Evolutionary conservation across 192 early-diverging fungal genomes (phyloP).

Genomic region (Podochytrium sp.): DNA sequence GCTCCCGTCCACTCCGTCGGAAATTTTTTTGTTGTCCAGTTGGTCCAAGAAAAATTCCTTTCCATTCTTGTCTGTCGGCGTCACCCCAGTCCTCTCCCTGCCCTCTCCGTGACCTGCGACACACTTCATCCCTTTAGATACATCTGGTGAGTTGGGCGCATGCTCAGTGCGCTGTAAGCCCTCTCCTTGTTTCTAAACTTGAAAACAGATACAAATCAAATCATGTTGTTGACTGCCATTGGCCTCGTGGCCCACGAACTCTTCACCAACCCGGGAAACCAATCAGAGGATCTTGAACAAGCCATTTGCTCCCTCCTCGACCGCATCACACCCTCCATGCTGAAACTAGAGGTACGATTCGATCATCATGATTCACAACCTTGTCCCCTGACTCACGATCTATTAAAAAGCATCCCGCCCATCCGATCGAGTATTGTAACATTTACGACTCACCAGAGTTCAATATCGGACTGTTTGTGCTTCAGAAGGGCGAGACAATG

Average conservation of each 20-base stretch:
- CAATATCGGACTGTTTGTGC: conserved; percentile 51
- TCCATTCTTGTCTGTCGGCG: too few species aligned
- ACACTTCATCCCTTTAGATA: too few species aligned
- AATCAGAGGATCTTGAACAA: neutral
- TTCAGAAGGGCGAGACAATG: conserved; percentile 39
- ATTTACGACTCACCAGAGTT: conserved; percentile 29
- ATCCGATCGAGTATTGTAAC: conserved; percentile 26
- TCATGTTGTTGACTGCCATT: conserved; percentile 9
- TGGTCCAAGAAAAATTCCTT: too few species aligned
- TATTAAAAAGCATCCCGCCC: neutral
- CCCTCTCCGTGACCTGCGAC: too few species aligned
- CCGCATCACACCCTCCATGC: neutral
- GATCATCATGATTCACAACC: neutral
- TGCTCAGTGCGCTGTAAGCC: too few species aligned
- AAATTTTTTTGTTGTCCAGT: too few species aligned
- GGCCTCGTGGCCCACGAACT: conserved; percentile 16
- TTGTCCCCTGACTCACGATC: neutral
- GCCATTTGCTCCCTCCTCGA: neutral
- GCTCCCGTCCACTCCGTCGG: too few species aligned
- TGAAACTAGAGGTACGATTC: neutral
- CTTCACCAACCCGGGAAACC: neutral
- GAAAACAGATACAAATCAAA: too few species aligned
- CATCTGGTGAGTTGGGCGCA: too few species aligned
- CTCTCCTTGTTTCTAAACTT: too few species aligned
- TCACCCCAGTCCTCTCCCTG: too few species aligned